phyloP scores from a whole-genome alignment of 1,284 basidiomycete species.

The Bondarzewia mesenterica region DNA sequence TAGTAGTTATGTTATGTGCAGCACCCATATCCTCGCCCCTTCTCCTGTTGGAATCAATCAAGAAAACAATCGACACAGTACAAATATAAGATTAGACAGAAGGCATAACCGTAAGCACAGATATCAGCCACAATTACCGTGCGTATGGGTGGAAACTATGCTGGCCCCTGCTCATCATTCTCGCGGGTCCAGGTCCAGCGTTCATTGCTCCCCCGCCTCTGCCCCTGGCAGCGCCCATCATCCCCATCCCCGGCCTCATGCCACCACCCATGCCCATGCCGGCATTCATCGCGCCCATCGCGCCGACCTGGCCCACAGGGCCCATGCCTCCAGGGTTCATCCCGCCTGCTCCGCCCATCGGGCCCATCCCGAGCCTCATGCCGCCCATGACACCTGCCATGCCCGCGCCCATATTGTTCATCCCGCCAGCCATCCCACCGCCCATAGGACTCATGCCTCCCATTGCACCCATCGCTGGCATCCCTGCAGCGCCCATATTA shows the following conservation, averaged over 20 bases:
- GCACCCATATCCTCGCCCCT: neutral
- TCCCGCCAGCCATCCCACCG: slow-evolving; percentile 3
- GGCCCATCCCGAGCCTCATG: slow-evolving; percentile 20
- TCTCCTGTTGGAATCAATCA: neutral
- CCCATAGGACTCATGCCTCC: slow-evolving; percentile 23
- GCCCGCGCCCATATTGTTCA: slow-evolving; percentile 23
- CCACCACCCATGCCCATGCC: slow-evolving; percentile 20
- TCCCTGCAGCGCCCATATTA: slow-evolving; percentile 25
- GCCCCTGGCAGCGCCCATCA: slow-evolving; percentile 21
- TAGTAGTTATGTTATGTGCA: too few relatives aligned
- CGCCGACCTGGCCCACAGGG: slow-evolving; percentile 13
- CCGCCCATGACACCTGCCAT: slow-evolving; percentile 25
- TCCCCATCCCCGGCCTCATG: slow-evolving; percentile 18
- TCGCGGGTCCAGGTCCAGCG: slow-evolving; percentile 44
- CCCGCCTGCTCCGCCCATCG: slow-evolving; percentile 12
- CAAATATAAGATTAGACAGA: neutral
- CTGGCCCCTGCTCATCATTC: slow-evolving; percentile 46
- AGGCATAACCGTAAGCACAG: neutral
- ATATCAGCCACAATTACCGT: slow-evolving; percentile 21
- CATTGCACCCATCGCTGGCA: slow-evolving; percentile 32
- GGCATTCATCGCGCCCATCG: slow-evolving; percentile 27
- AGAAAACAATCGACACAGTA: neutral
- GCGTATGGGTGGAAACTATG: slow-evolving; percentile 58
- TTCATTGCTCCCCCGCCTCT: slow-evolving; percentile 29
- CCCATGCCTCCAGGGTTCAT: slow-evolving; percentile 15